Evolutionary conservation across 1,139 yeast genomes (phyloP).

Genomic region (Taphrina communis): DNA sequence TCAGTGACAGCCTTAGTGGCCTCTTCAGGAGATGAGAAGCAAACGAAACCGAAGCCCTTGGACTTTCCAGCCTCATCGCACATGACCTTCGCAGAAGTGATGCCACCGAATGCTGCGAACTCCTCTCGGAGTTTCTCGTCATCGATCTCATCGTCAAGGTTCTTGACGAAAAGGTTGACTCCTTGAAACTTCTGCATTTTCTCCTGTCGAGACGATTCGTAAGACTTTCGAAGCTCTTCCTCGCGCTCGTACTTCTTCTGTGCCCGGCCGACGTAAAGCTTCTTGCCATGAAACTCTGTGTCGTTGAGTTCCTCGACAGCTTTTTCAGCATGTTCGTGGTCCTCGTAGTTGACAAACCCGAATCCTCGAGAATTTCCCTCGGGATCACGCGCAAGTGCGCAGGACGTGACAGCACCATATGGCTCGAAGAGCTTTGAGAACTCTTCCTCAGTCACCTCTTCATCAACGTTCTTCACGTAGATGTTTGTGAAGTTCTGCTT

Average conservation of each 20-base stretch:
- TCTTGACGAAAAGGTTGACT: conserved; percentile 94
- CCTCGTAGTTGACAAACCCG: conserved; percentile 90
- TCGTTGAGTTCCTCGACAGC: conserved; percentile 95
- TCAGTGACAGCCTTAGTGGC: conserved; percentile 98
- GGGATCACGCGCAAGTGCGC: conserved; percentile 77
- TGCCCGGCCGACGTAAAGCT: conserved; percentile 95
- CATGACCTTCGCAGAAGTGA: conserved; percentile 88
- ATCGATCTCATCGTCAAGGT: conserved; percentile 90
- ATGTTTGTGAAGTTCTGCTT: conserved; percentile 94
- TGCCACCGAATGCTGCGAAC: conserved; percentile 90
- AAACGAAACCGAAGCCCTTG: conserved; percentile 97
- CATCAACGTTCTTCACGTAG: conserved; percentile 85
- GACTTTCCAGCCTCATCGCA: conserved; percentile 93
- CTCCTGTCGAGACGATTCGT: conserved; percentile 91
- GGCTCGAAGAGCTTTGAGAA: conserved; percentile 74
- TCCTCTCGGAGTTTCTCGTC: conserved; percentile 92
- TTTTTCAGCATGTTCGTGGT: conserved; percentile 83
- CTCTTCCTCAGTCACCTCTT: conserved; percentile 68
- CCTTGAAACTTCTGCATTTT: conserved; percentile 95
- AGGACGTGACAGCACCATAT: conserved; percentile 83
- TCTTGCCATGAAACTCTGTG: conserved; percentile 80
- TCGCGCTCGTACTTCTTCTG: conserved; percentile 98
- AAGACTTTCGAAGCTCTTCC: conserved; percentile 94
- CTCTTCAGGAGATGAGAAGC: conserved; percentile 97
- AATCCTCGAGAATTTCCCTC: conserved; percentile 95